Conservation (phyloP, 179 eudicot genomes). For the Carnegiea gigantea region DNA sequence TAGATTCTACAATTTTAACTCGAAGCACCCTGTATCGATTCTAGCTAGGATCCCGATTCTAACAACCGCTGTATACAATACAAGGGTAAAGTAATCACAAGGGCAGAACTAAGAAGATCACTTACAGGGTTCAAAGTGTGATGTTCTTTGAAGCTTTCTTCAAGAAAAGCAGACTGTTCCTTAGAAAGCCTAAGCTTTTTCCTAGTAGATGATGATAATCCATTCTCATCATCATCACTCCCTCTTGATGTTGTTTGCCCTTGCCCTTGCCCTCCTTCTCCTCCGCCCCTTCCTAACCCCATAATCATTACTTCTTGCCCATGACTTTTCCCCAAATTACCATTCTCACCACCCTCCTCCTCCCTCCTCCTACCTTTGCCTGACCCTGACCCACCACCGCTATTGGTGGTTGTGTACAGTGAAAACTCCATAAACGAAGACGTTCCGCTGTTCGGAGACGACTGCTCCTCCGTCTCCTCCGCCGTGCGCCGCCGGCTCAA, state of each 20-base stretch:
- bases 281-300: constrained; percentile 33
- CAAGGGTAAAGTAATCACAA: neutral
- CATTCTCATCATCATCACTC: constrained; percentile 72
- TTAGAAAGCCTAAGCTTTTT: constrained; percentile 79
- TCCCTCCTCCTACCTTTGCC: neutral
- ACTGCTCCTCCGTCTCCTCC: constrained; percentile 48
- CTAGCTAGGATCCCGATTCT: too few relatives aligned
- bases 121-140: constrained; percentile 84
- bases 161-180: constrained; percentile 87
- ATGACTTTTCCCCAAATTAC: constrained; percentile 9
- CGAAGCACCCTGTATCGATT: too few relatives aligned
- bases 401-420: constrained; percentile 30
- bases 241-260: constrained; percentile 42
- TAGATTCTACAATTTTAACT: too few relatives aligned
- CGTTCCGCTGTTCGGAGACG: constrained; percentile 68
- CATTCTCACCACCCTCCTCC: constrained; percentile 19
- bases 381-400: constrained; percentile 3
- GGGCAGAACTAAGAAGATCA: neutral
- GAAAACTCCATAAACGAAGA: constrained; percentile 56
- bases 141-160: constrained; percentile 92
- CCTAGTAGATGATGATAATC: constrained; percentile 31
- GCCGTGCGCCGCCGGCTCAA: constrained; percentile 40
- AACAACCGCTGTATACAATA: too few relatives aligned
- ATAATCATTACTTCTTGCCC: constrained; percentile 21
- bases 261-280: constrained; percentile 30